These are phyloP conservation scores for Hericium erinaceus DNA, from an alignment of 768 basidiomycete genomes.

Conservation along the genomic window DNA sequence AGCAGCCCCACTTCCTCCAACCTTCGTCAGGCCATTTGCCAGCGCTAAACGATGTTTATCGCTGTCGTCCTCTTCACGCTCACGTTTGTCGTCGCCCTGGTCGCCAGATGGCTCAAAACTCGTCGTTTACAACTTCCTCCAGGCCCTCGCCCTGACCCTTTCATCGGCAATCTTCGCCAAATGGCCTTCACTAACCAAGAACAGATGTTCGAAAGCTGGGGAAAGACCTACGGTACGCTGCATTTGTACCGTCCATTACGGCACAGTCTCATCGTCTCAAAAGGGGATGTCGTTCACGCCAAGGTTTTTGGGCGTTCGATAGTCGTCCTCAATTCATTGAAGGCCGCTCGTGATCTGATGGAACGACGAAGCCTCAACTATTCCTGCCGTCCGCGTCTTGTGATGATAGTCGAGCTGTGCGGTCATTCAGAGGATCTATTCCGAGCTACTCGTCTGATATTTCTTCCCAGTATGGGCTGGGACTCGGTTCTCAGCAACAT, in stretches of 20 bases:
- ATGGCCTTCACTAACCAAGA: conserved; percentile 17
- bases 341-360: conserved; percentile 25
- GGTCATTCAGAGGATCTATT: not conserved
- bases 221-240: conserved; percentile 19
- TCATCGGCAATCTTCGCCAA: conserved; percentile 24
- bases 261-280: not conserved
- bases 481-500: conserved; percentile 10
- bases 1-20: not conserved
- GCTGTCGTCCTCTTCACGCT: not conserved
- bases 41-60: not conserved
- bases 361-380: conserved; percentile 24
- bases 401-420: conserved; percentile 21
- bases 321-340: conserved; percentile 24
- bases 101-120: conserved; percentile 11
- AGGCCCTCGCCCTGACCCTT: conserved; percentile 21
- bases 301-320: conserved; percentile 20
- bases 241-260: not conserved
- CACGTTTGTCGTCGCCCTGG: conserved; percentile 7
- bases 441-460: not conserved
- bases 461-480: conserved; percentile 13
- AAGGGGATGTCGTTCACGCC: conserved; percentile 26
- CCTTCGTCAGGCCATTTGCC: not conserved
- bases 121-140: conserved; percentile 17
- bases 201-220: conserved; percentile 20
- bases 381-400: conserved; percentile 24